Base-by-base conservation (phyloP, 371 early-diverging fungal genomes). In the Vairimorpha apis region DNA sequence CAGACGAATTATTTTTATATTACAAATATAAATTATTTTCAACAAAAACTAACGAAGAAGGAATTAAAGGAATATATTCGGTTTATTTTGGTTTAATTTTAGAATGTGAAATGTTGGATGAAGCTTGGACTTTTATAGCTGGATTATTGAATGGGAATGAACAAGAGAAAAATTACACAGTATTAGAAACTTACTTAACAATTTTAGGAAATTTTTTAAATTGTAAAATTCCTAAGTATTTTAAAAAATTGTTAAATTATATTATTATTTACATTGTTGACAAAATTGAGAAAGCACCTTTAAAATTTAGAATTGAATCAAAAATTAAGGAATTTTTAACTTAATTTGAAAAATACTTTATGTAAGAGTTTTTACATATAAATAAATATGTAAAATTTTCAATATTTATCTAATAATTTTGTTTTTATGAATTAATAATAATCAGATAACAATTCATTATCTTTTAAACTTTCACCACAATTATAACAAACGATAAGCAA, bases 101-200 rank as follows among this genome's bases (percentile, higher is more conserved):
- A 27, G 58, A 70, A 35, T 33, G 38, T 10, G 51, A 59, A 16
- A 45, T 70, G 2, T 1, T 38, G 0, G 65, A 70, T n/a, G 76
- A 79, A 44, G 72, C 72, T 14, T 79, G 80, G 80, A 25, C 44
- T 30, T 79, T 79, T 63, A 62, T 69, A 25, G 65, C 70, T 16
- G 63, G 67, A 16, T 47, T 79, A 21, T 65, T 79, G 23, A 79
- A 79, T 60, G 47, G 47, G 5, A 29, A 49, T 30, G 45, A 49
- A 18, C 38, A 41, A 16, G 35, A 63, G 29, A 0, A 30, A n/a
- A 35, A 49, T 18, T 67, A 59, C 30, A 30, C 58, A 32, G 63
- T 73, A 38, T 30, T 73, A 49, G 74, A 73, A 41, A 30, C 29
- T 62, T 73, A 65, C 37, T 53, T 73, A 29, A 29, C 30, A 2